A percentile compares a stretch with the other conserved stretches of the same genome.
These are phyloP conservation scores for Russula brevipes DNA, from an alignment of 768 basidiomycete species.

Conservation along the genomic window DNA sequence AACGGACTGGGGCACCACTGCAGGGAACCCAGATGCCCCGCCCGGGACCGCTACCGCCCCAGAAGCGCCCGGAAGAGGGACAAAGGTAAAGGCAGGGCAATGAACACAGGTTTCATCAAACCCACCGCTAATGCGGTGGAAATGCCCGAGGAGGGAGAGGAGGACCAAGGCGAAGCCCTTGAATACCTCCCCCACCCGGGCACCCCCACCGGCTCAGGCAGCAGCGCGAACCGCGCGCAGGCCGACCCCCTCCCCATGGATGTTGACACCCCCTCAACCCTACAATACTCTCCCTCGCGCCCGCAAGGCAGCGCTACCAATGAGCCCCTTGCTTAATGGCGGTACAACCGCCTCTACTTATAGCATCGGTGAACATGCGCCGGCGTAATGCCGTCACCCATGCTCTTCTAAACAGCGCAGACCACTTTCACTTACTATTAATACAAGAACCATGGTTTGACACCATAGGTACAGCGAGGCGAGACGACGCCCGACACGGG, in stretches of 20 bases:
- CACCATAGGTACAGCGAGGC: background rate
- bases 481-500: background rate
- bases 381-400: background rate
- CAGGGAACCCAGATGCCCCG: background rate
- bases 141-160: too few relatives aligned
- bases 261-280: rapidly evolving
- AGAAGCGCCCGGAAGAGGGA: background rate
- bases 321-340: background rate
- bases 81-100: background rate
- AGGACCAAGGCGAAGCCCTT: too few relatives aligned
- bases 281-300: background rate
- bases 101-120: too few relatives aligned
- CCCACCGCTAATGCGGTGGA: too few relatives aligned
- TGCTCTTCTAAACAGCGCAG: background rate
- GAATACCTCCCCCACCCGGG: too few relatives aligned
- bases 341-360: background rate
- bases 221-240: too few relatives aligned
- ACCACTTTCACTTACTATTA: background rate
- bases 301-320: background rate
- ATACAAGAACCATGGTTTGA: background rate
- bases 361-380: background rate
- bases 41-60: background rate
- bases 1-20: rapidly evolving
- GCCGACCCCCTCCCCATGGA: background rate
- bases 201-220: background rate